These are phyloP conservation scores for Warburgia ugandensis DNA, from an alignment of 164 flowering plant genomes.

Conservation along the genomic window DNA sequence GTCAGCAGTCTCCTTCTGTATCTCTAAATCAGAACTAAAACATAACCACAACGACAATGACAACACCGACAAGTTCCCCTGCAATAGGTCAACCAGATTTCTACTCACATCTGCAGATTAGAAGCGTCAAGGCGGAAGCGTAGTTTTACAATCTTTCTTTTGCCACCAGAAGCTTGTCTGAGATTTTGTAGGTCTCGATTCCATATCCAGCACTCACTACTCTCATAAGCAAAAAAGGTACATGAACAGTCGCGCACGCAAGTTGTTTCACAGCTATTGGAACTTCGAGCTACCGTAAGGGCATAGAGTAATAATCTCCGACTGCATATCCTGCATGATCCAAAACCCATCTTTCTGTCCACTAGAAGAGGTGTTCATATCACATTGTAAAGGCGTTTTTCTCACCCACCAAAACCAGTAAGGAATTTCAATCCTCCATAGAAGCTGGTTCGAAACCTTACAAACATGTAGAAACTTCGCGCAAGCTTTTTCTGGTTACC, in stretches of 20 bases:
- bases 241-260: constrained; percentile 1
- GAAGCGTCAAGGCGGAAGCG: constrained; percentile 1
- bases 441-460: constrained; percentile 10
- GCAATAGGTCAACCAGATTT: background rate
- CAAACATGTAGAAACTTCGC: constrained; percentile 8
- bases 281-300: background rate
- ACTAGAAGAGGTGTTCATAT: too few species aligned
- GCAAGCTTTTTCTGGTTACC: constrained; percentile 6
- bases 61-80: too few species aligned
- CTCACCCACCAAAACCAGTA: background rate
- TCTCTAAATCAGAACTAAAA: too few species aligned
- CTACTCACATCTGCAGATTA: background rate
- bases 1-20: too few species aligned
- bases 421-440: background rate
- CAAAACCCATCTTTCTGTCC: background rate
- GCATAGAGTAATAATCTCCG: background rate
- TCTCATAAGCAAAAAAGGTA: background rate
- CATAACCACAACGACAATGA: too few species aligned
- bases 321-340: background rate
- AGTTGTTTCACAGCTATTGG: background rate
- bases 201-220: background rate
- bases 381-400: background rate
- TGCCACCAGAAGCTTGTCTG: background rate
- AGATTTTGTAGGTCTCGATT: background rate
- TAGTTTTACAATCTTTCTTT: background rate